A percentile compares a stretch with the other conserved stretches of the same genome.
Conservation (phyloP, 2,329 filamentous ascomycete genomes). For the Diaporthe velutina region DNA sequence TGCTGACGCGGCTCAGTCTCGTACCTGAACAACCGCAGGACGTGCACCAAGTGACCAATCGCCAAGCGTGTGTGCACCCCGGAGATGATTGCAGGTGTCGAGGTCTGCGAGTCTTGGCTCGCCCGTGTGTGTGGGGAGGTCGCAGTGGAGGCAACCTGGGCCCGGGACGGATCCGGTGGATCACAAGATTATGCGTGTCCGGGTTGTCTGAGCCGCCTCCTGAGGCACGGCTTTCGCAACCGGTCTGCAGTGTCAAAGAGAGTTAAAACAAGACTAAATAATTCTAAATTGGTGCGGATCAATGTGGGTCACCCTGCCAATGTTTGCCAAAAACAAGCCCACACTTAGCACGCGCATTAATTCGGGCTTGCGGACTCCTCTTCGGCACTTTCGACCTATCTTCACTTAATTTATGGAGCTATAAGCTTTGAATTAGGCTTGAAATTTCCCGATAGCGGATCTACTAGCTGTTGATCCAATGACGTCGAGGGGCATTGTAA, state of each 20-base stretch:
- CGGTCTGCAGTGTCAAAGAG: neutral
- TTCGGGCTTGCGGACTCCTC: neutral
- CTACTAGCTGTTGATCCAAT: neutral
- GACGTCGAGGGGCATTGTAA: neutral
- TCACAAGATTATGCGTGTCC: neutral
- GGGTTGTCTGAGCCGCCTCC: neutral
- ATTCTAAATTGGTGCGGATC: neutral
- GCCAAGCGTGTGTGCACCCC: neutral
- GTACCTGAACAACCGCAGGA: conserved; percentile 11
- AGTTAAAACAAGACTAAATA: neutral
- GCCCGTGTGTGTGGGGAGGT: conserved; percentile 15
- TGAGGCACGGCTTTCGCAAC: neutral
- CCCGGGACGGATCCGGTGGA: conserved; percentile 21
- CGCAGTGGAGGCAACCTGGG: conserved; percentile 2
- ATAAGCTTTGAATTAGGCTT: conserved; percentile 33
- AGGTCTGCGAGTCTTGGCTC: conserved; percentile 1
- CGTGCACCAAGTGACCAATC: conserved; percentile 8
- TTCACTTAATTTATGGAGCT: neutral
- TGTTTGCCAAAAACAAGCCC: neutral
- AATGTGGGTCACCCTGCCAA: neutral
- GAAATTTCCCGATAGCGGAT: conserved; percentile 17
- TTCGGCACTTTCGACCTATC: neutral
- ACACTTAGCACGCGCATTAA: neutral
- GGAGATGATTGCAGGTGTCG: conserved; percentile 13
- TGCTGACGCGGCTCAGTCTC: conserved; percentile 28